Evolutionary conservation across 2,329 filamentous ascomycete species (phyloP).

Genomic region (Herpotrichia juniperi): DNA sequence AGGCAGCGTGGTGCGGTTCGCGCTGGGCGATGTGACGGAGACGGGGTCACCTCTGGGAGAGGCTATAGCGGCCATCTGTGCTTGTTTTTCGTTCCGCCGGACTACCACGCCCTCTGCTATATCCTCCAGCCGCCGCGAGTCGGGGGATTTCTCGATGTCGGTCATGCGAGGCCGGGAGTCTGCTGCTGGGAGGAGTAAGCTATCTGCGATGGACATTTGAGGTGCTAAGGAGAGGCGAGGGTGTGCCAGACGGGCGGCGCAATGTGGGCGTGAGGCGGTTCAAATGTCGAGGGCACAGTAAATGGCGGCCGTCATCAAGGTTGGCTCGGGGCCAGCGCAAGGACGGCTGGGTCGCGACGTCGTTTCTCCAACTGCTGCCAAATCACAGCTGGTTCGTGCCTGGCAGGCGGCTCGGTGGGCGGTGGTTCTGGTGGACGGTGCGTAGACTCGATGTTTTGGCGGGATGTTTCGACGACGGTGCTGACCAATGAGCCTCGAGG

Average conservation of each 20-base stretch:
- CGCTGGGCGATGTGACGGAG: slow-evolving; percentile 36
- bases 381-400: slow-evolving; percentile 30
- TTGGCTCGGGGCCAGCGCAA: slow-evolving; percentile 27
- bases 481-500: slow-evolving; percentile 33
- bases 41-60: slow-evolving; percentile 41
- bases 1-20: slow-evolving; percentile 51
- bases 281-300: slow-evolving; percentile 8
- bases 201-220: slow-evolving; percentile 25
- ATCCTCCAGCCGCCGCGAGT: slow-evolving; percentile 35
- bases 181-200: slow-evolving; percentile 13
- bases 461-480: slow-evolving; percentile 22
- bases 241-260: not conserved
- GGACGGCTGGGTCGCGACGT: slow-evolving; percentile 22
- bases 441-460: slow-evolving; percentile 25
- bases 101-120: slow-evolving; percentile 36
- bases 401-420: slow-evolving; percentile 27
- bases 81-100: slow-evolving; percentile 24
- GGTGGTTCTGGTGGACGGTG: slow-evolving; percentile 19
- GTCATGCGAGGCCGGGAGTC: slow-evolving; percentile 40
- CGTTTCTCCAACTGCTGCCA: slow-evolving; percentile 10
- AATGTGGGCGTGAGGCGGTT: slow-evolving; percentile 12
- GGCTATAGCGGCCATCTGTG: slow-evolving; percentile 46
- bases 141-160: slow-evolving; percentile 27
- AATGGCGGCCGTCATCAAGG: slow-evolving; percentile 1
- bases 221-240: slow-evolving; percentile 7